Base-by-base conservation (phyloP, 2,329 filamentous ascomycete species). In the Fusarium tjaetaba region DNA sequence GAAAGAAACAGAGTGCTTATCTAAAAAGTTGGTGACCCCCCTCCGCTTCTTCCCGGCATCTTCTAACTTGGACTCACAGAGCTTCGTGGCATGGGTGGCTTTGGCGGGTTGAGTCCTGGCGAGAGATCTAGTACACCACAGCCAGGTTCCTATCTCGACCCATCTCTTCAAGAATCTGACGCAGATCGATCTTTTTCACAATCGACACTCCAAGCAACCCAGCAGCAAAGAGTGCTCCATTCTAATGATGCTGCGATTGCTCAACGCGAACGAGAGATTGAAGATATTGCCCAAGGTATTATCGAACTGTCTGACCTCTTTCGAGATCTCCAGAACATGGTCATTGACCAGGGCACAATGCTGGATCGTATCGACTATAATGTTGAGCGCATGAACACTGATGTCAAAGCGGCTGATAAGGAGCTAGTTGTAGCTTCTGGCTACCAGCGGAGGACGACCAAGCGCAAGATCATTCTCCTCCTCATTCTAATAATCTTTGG, bases 291-390 rank as follows among this genome's bases (percentile, higher is more conserved):
- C 5, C 95, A 98, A 81, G 96, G 96, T 65, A 98, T 99, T 82
- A 98, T 99, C 79, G 96, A 98, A 80, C 86, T 99, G 13, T 94
- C 96, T 8, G 96, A 98, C 81, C 94, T 99, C 57, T 99, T 99
- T 85, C 94, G 97, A 71, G 96, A 99, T 79, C 86, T 99, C 36
- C 96, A 99, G 83, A 92, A 88, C 53, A 98, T 99, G 95, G 94
- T 97, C 76, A 95, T 97, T 74, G 93, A 96, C 80, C 93, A 96
- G 82, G 94, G 94, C 60, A 96, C 94, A 20, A 93, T 97, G 89
- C 88, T 97, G 28, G 95, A 97, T 82, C 92, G 96, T 79, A 97
- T 97, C 78, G 97, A 99, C 83, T 99, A 98, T 85, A 99, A 99
- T 78, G 95, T 99, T 60, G 96, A 99, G 84, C 89, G 92, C 70